phyloP scores from a whole-genome alignment of 495 filamentous ascomycete species.

The Aspergillus haitiensis region DNA sequence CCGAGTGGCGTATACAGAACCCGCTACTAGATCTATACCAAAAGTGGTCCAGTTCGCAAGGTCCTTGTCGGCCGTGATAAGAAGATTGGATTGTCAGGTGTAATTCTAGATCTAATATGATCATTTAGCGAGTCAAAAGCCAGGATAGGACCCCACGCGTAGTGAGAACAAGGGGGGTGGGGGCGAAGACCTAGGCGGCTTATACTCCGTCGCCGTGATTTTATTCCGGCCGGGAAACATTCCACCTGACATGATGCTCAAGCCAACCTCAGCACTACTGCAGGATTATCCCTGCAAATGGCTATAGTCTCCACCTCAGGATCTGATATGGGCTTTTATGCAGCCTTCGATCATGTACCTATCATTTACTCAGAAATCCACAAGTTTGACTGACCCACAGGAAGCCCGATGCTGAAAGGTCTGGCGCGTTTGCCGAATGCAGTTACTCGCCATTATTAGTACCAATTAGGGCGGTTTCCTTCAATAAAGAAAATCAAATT shows the following conservation, averaged over 20 bases:
- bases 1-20: no score
- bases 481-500: not conserved
- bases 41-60: no score
- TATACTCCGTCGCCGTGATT: not conserved
- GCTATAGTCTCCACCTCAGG: not conserved
- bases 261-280: slow-evolving; percentile 7
- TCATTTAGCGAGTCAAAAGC: no score
- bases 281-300: not conserved
- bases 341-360: no score
- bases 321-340: no score
- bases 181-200: not conserved
- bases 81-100: no score
- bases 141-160: not conserved
- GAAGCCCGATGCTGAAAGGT: not conserved
- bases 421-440: not conserved
- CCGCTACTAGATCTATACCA: no score
- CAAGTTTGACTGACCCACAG: slow-evolving; percentile 6
- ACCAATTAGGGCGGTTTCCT: no score
- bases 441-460: not conserved
- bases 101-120: no score
- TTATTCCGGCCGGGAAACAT: not conserved
- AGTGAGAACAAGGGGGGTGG: not conserved
- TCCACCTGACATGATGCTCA: not conserved
- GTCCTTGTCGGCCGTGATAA: no score
- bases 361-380: not conserved